Evolutionary conservation across 345 rosid species (phyloP), one percentile per base, ranked within the genome.

Genomic region (Gossypium mustelinum): DNA sequence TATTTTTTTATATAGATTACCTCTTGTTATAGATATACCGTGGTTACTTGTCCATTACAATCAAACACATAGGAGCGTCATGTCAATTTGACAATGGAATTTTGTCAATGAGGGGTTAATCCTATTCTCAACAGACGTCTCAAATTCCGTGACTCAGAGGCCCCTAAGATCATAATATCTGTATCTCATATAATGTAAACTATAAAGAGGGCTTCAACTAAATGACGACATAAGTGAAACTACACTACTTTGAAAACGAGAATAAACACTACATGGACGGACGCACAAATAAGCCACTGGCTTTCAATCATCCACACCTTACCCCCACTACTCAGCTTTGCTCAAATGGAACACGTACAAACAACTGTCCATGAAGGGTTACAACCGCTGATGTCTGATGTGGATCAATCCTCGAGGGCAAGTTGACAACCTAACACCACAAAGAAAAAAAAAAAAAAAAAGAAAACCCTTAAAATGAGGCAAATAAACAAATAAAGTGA

Each of bases 331-430:
- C 11, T 72, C 65, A 57, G 11, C 18, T 13, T 20, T 39, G 66
- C 54, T 57, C 87, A 29, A 87, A 84, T 11, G 94, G 94, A 24
- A 85, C 94, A 17, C 94, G 88, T n/a, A 87, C 86, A 52, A 84
- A 86, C 75, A 90, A 71, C 76, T 88, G 94, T 10, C 94, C 94
- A 29, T 90, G 94, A 65, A 90, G 73, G 66, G 92, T 90, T 55
- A 90, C 94, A 68, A 90, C 92, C 0, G 94, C 92, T 4, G 94
- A 85, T 50, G 94, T 88, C 27, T 86, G 90, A 76, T 80, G 89
- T 9, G 94, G 88, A 66, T 88, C 92, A 7, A 90, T 90, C 80
- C 90, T 83, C 7, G 84, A 79, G 8, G 94, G 90, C 61, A 90
- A 82, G 84, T 76, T 87, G 14, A 90, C 85, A 66, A 90, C 90